A percentile compares a stretch with the other conserved stretches of the same genome.
These are phyloP conservation scores for Euphorbia corollata DNA, from an alignment of 441 rosid genomes.

Conservation along the genomic window DNA sequence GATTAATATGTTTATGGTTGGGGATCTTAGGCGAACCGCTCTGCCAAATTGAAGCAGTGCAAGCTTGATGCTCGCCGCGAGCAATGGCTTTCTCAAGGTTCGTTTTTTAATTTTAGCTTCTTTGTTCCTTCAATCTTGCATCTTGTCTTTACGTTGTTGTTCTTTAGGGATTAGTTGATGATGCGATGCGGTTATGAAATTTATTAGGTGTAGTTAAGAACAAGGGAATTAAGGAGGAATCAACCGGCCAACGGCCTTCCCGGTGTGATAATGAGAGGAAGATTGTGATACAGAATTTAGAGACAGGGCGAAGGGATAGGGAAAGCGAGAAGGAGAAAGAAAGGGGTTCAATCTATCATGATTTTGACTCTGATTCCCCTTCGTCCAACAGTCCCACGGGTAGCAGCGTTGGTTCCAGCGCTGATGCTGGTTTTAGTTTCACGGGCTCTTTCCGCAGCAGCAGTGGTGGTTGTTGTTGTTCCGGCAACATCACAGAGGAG, in stretches of 20 bases:
- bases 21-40: conserved; percentile 57
- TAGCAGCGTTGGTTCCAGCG: conserved; percentile 35
- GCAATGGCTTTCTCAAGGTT: conserved; percentile 97
- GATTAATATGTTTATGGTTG: conserved; percentile 6
- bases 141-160: neutral
- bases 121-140: neutral
- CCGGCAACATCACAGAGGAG: conserved; percentile 75
- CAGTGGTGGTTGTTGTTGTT: conserved; percentile 67
- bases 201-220: conserved; percentile 43
- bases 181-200: conserved; percentile 10
- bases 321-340: conserved; percentile 22
- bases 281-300: conserved; percentile 34
- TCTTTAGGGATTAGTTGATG: conserved; percentile 1
- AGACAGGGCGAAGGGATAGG: conserved; percentile 26
- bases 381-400: conserved; percentile 52
- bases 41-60: conserved; percentile 92
- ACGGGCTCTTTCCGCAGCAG: conserved; percentile 44
- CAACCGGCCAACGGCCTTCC: conserved; percentile 14
- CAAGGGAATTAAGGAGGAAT: conserved; percentile 43
- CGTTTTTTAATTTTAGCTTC: neutral
- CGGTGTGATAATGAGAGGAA: conserved; percentile 10
- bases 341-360: conserved; percentile 37
- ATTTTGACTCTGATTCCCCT: conserved; percentile 54
- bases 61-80: conserved; percentile 90
- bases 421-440: conserved; percentile 42